Base-by-base conservation (phyloP, 2,329 filamentous ascomycete species). In the Bipolaris gigantea region DNA sequence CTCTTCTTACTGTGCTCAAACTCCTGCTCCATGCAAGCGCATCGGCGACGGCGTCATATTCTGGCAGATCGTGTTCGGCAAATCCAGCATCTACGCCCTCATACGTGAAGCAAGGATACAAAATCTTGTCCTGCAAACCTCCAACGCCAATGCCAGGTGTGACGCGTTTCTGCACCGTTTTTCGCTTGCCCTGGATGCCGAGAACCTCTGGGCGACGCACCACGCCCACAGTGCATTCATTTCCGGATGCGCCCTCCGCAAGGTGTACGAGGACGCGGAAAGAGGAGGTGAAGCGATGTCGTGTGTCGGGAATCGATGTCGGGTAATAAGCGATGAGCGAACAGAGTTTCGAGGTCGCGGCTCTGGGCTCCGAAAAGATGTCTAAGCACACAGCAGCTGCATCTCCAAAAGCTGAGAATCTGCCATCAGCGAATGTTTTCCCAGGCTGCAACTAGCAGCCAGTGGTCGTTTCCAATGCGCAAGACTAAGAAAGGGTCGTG, bases 21-120 rank as follows among this genome's bases (percentile, higher is more conserved):
- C 84, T 86, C 7, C 89, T 79, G n/a, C 81, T 84, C 81, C 86
- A 91, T 0, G 89, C 87, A 18, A 91, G 66, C n/a, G 82, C 81
- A 1, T 87, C 83, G 0, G 82, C 81, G 3, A 89, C 77, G 9
- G 80, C 77, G 59, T 90, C 82, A 62, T 85, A 91, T 60, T 88
- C 83, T 2, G 89, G 85, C 30, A 89, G 70, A 51, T 90, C 84
- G 18, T 81, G 80, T 72, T 92, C 88, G 0, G 89, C 89, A 58
- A 92, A 92, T 0, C 89, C 89, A 0, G 84, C 75, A 46, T 84
- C 75, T 0, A 74, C 83, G 55, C 79, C 77, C 10, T 80, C 77
- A 60, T 88, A 88, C 0, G 79, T 79, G 64, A 81, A 85, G 4
- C 79, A 73, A 38, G 74, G 74, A 53, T 79, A 76, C 43, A 73